Evolutionary conservation across 345 rosid genomes (phyloP), one percentile per base, ranked within the genome.

Genomic region (Diplotaxis tenuifolia): DNA sequence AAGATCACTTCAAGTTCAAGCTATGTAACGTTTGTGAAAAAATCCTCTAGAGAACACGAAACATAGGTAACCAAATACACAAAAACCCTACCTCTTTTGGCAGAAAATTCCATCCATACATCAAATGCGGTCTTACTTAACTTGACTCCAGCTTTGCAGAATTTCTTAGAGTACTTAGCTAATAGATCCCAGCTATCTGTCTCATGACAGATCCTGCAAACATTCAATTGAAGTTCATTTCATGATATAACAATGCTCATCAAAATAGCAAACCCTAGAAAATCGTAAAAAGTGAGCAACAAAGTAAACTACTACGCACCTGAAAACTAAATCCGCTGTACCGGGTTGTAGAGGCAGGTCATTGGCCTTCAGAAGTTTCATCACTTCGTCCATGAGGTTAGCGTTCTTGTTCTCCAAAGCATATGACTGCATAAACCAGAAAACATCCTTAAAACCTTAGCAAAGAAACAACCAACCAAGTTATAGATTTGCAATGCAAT

Each of bases 31-130:
- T 7, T 49, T 61, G 52, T 49, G 14, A 29, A 58, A 20, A 34
- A 52, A 19, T 42, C 18, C n/a, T 55, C 49, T 14, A 65, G 3
- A 7, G 32, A 65, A 19, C n/a, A 8, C 55, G 19, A 20, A 58
- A 12, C 32, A 19, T 14, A 9, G 40, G 63, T 64, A 55, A 54
- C 22, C 64, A 56, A 9, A 56, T 9, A 54, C 71, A 73, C 57
- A 1, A 25, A 20, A 59, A n/a, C n/a, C 21, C 60, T 54, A 89
- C 97, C 95, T 89, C 79, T 86, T 83, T 79, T 84, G 55, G 86
- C 85, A 65, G 96, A 86, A 80, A 88, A 89, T 29, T 86, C 85
- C 95, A 94, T 94, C 97, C 96, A 94, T 7, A 59, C 71, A 79
- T 87, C 97, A 82, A 85, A 91, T 38, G 97, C 50, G 59, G 85